Evolutionary conservation across 352 stramenopile genomes (phyloP), one percentile per base, ranked within the genome.

Genomic region (Globisporangium splendens): DNA sequence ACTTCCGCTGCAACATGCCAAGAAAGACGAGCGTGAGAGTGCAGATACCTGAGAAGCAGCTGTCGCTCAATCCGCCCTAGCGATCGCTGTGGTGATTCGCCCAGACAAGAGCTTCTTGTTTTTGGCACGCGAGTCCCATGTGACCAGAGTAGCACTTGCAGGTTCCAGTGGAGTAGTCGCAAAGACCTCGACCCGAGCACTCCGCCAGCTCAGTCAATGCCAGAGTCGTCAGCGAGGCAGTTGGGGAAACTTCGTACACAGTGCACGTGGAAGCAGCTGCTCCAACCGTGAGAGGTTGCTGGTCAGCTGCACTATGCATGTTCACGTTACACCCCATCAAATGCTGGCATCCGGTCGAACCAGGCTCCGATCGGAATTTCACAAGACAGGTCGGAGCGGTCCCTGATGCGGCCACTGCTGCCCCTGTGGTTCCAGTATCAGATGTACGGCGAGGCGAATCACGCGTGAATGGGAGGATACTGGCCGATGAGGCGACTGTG

Each of bases 101-200:
- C 48, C 73, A 82, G 13, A 82, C 73, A 14, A 82, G 65, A 18
- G 76, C 79, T 56, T 89, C 79, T 48, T 93, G 82, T 22, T 70
- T 77, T 52, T 91, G 66, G 50, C 83, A 93, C 15, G 81, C 83
- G 18, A 91, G 69, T 0, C 84, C 79, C 75, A 90, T 91, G 65
- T 92, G 82, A 0, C 84, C 83, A 7, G 78, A 50, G 50, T 70
- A 93, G 59, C 84, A 93, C 50, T 70, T 66, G 72, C 83, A 91
- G 1, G 65, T 67, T 15, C 84, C 84, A 0, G 71, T 72, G 33
- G 48, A 49, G 38, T 62, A 69, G 69, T 91, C 79, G 47, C 84
- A 93, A 1, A 60, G 55, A 6, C 84, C 83, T 2, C 84, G 81
- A 47, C 73, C 75, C 0, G 81, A 83, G 49, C 83, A 93, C n/a